phyloP scores from a whole-genome alignment of 768 basidiomycete genomes.

The Imleria badia region DNA sequence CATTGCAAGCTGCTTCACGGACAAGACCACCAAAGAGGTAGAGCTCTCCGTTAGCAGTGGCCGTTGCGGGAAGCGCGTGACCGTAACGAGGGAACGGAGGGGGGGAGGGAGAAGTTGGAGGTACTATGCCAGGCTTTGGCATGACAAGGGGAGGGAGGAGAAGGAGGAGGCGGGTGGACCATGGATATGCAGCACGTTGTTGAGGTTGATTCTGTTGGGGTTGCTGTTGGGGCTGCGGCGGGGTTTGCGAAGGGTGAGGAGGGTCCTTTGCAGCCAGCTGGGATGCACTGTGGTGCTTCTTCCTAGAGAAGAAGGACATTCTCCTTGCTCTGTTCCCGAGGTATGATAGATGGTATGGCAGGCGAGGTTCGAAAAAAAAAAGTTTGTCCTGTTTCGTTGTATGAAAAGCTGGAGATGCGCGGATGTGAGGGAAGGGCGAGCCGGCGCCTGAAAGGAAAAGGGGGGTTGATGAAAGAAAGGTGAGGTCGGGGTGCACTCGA shows the following conservation, averaged over 20 bases:
- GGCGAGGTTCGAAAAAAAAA: conserved; percentile 29
- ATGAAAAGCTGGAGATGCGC: conserved; percentile 5
- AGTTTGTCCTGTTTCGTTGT: conserved; percentile 12
- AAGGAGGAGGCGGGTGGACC: conserved; percentile 73
- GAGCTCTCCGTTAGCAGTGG: conserved; percentile 80
- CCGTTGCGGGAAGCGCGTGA: conserved; percentile 80
- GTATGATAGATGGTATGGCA: conserved; percentile 71
- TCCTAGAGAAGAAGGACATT: too few relatives aligned
- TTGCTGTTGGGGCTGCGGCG: conserved; percentile 30
- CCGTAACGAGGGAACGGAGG: conserved; percentile 97
- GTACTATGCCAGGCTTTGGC: conserved; percentile 59
- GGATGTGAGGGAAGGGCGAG: conserved; percentile 20
- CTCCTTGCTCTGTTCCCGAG: too few relatives aligned
- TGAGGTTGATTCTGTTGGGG: conserved; percentile 29
- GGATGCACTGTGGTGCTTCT: too few relatives aligned
- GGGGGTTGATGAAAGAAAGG: conserved; percentile 9
- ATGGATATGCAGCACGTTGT: conserved; percentile 71
- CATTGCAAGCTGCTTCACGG: conserved; percentile 84
- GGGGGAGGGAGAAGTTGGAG: conserved; percentile 71
- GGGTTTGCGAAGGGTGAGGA: conserved; percentile 28
- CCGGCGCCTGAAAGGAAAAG: conserved; percentile 24
- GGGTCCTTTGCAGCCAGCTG: too few relatives aligned
- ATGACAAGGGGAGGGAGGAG: conserved; percentile 68
- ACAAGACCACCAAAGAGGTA: conserved; percentile 98
- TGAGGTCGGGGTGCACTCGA: background rate